These are phyloP conservation scores for Schizosaccharomyces lindneri DNA, from an alignment of 805 yeast genomes.

Conservation along the genomic window DNA sequence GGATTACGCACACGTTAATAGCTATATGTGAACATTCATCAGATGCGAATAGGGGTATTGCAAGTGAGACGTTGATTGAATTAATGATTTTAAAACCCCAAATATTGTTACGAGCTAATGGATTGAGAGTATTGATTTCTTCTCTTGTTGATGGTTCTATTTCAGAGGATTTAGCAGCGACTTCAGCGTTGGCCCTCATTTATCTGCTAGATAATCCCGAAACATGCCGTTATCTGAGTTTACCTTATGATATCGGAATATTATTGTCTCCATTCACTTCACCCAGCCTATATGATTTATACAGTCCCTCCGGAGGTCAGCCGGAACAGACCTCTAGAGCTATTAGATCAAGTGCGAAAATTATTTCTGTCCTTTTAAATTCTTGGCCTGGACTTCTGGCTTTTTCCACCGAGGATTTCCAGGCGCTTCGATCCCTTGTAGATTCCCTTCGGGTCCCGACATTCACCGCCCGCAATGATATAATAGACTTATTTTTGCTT, in stretches of 20 bases:
- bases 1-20: not conserved
- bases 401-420: slow-evolving; percentile 30
- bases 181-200: slow-evolving; percentile 17
- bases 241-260: not conserved
- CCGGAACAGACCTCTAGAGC: slow-evolving; percentile 20
- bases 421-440: slow-evolving; percentile 31
- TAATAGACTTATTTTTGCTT: slow-evolving; percentile 51
- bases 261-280: slow-evolving; percentile 53
- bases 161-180: not conserved
- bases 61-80: not conserved
- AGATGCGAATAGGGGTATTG: not conserved
- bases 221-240: slow-evolving; percentile 23
- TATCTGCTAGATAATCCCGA: slow-evolving; percentile 33
- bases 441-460: slow-evolving; percentile 37
- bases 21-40: not conserved
- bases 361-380: slow-evolving; percentile 22
- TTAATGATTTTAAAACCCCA: not conserved
- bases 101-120: not conserved
- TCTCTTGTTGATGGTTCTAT: not conserved
- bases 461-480: slow-evolving; percentile 20
- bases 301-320: slow-evolving; percentile 25
- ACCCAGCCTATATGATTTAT: slow-evolving; percentile 19
- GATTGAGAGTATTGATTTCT: not conserved
- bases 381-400: slow-evolving; percentile 54
- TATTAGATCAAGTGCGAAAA: not conserved